These are phyloP conservation scores for Gynochthodes officinalis DNA, from an alignment of 257 asterid genomes.

Conservation along the genomic window DNA sequence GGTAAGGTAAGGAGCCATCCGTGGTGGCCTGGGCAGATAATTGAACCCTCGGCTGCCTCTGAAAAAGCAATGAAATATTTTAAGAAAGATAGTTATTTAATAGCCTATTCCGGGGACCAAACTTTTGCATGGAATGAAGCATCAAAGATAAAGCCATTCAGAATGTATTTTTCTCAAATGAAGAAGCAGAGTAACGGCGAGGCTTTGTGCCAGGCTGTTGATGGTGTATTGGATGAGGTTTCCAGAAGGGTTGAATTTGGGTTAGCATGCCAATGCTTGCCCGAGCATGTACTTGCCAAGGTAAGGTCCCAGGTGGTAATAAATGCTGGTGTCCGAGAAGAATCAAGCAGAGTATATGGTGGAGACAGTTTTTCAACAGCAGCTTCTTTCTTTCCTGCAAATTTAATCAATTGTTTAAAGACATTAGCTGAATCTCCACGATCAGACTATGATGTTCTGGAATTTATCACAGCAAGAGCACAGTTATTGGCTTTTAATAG, in stretches of 20 bases:
- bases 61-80: slow-evolving; percentile 40
- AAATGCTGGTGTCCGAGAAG: slow-evolving; percentile 46
- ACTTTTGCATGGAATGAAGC: slow-evolving; percentile 84
- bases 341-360: slow-evolving; percentile 34
- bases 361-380: slow-evolving; percentile 39
- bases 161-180: slow-evolving; percentile 51
- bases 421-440: slow-evolving; percentile 48
- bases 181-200: slow-evolving; percentile 49
- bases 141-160: slow-evolving; percentile 54
- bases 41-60: slow-evolving; percentile 63
- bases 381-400: slow-evolving; percentile 40
- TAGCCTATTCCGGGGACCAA: slow-evolving; percentile 78
- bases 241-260: slow-evolving; percentile 60
- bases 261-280: slow-evolving; percentile 66
- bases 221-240: slow-evolving; percentile 54
- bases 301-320: slow-evolving; percentile 38
- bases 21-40: slow-evolving; percentile 96
- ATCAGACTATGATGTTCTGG: slow-evolving; percentile 33
- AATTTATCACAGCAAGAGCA: slow-evolving; percentile 39
- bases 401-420: slow-evolving; percentile 37
- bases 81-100: slow-evolving; percentile 48
- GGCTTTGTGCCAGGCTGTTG: slow-evolving; percentile 48
- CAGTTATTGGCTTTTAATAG: slow-evolving; percentile 54
- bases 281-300: slow-evolving; percentile 33
- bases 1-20: slow-evolving; percentile 89